phyloP scores from a whole-genome alignment of 805 yeast species.

The Lipomyces oligophaga region DNA sequence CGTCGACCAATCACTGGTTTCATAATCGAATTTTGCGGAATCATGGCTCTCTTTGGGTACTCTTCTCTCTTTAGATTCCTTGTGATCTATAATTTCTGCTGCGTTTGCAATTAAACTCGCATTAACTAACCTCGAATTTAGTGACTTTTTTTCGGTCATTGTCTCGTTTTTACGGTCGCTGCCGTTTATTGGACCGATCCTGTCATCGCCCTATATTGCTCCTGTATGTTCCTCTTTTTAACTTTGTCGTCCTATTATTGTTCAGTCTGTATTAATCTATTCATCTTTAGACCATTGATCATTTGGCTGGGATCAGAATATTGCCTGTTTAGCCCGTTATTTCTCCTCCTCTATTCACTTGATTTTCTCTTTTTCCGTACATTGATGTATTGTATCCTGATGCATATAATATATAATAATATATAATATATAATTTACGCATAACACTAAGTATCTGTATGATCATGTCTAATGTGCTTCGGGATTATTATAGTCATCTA shows the following conservation, averaged over 20 bases:
- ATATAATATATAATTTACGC: no score
- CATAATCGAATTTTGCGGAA: conserved; percentile 80
- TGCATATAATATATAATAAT: no score
- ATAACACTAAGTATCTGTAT: no score
- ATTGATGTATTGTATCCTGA: no score
- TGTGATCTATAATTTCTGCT: neutral
- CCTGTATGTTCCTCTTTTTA: conserved; percentile 46
- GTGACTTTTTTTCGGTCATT: conserved; percentile 83
- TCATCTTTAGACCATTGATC: conserved; percentile 43
- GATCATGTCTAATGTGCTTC: no score
- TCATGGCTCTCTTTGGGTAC: conserved; percentile 70
- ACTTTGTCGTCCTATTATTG: neutral
- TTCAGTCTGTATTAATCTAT: neutral
- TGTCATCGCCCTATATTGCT: conserved; percentile 76
- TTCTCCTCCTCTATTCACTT: no score
- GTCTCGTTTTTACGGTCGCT: conserved; percentile 80
- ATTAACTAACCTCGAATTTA: neutral
- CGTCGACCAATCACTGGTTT: conserved; percentile 84
- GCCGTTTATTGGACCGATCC: conserved; percentile 81
- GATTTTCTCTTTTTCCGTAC: no score
- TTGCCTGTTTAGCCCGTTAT: conserved; percentile 55
- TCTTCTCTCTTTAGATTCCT: neutral
- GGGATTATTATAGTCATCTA: no score
- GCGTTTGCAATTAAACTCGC: neutral
- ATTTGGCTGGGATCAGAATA: conserved; percentile 62